Evolutionary conservation across 768 basidiomycete genomes (phyloP).

Genomic region (Rhodotorula graminis): DNA sequence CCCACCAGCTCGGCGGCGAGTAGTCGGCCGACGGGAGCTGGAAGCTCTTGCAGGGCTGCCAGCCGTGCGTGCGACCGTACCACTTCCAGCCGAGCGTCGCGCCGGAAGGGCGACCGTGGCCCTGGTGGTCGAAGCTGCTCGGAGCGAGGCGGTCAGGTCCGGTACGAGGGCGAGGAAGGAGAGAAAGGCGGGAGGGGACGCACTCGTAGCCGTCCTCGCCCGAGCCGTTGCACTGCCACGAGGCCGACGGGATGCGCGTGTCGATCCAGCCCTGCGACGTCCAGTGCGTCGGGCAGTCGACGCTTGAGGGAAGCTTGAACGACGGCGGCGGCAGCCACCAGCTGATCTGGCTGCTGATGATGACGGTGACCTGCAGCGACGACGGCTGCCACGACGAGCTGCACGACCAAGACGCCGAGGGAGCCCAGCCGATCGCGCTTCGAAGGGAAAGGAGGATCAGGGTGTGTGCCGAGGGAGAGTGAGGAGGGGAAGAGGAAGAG

Average conservation of each 20-base stretch:
- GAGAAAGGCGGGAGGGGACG: background rate
- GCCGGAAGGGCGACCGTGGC: background rate
- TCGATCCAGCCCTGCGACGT: conserved; percentile 10
- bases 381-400: background rate
- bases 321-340: background rate
- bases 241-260: conserved; percentile 4
- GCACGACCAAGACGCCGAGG: background rate
- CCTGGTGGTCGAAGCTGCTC: conserved; percentile 1
- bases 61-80: background rate
- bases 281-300: conserved; percentile 1
- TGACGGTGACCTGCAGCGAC: background rate
- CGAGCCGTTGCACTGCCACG: background rate
- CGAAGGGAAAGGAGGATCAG: background rate
- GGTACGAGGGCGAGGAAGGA: background rate
- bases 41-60: conserved; percentile 5
- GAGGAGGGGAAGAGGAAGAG: background rate
- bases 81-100: background rate
- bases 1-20: background rate
- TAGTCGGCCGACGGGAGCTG: background rate
- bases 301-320: background rate
- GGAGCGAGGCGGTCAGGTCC: background rate
- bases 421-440: conserved; percentile 5
- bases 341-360: background rate
- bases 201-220: conserved; percentile 14
- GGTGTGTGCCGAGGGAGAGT: background rate